Evolutionary conservation across 1,284 basidiomycete genomes (phyloP).

Genomic region (Ganoderma meredithae): DNA sequence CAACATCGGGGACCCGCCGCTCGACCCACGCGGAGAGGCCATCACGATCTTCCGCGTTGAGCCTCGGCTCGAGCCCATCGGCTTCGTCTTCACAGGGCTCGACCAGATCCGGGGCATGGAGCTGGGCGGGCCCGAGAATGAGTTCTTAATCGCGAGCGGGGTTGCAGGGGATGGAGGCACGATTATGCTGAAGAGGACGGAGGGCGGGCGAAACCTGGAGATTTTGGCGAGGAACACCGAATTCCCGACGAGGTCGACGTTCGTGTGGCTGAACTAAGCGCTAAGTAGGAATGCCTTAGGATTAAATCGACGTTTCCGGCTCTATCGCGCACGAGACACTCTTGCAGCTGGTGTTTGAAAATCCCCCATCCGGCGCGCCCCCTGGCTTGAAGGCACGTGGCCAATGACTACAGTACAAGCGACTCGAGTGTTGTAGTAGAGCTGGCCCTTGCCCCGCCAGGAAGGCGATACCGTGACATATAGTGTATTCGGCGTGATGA

Average conservation of each 20-base stretch:
- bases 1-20: conserved; percentile 41
- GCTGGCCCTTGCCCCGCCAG: too few relatives aligned
- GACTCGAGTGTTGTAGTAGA: too few relatives aligned
- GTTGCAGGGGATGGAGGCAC: conserved; percentile 61
- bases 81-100: conserved; percentile 70
- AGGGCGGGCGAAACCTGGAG: conserved; percentile 60
- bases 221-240: conserved; percentile 60
- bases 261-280: conserved; percentile 51
- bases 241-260: conserved; percentile 58
- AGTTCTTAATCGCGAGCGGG: conserved; percentile 64
- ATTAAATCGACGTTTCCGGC: not conserved
- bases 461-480: too few relatives aligned
- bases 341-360: too few relatives aligned
- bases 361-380: too few relatives aligned
- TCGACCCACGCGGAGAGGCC: conserved; percentile 46
- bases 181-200: conserved; percentile 58
- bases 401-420: too few relatives aligned
- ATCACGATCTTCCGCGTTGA: conserved; percentile 45
- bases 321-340: too few relatives aligned
- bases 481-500: too few relatives aligned
- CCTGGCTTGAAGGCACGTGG: too few relatives aligned
- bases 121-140: conserved; percentile 59
- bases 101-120: conserved; percentile 70
- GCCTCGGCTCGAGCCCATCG: conserved; percentile 46
- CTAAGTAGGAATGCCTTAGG: not conserved